Evolutionary conservation across 2,329 filamentous ascomycete species (phyloP).

Genomic region (Fusarium xylarioides): DNA sequence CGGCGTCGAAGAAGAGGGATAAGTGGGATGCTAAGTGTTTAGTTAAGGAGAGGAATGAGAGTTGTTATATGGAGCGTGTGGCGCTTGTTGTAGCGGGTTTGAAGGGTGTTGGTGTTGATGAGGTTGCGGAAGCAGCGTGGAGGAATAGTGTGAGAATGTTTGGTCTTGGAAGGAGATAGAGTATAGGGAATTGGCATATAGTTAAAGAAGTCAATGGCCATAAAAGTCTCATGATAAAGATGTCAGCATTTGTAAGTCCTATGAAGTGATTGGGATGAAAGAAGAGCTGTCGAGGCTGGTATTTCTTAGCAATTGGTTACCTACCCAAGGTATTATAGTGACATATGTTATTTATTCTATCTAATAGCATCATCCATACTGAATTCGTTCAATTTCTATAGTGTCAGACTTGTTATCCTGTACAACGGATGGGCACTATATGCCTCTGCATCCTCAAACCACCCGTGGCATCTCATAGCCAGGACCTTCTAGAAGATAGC

Average conservation of each 20-base stretch:
- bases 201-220: background rate
- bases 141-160: slow-evolving; percentile 48
- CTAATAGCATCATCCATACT: no score
- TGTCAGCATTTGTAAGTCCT: background rate
- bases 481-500: slow-evolving; percentile 28
- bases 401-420: no score
- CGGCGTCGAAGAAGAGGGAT: slow-evolving; percentile 57
- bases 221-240: background rate
- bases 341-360: no score
- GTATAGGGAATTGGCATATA: rapidly evolving
- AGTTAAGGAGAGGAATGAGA: slow-evolving; percentile 63
- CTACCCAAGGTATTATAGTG: rapidly evolving
- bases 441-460: background rate
- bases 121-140: slow-evolving; percentile 53
- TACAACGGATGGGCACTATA: background rate
- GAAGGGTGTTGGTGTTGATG: slow-evolving; percentile 53
- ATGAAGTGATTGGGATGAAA: background rate
- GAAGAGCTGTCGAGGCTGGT: rapidly evolving
- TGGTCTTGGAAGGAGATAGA: slow-evolving; percentile 36
- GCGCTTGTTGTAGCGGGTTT: slow-evolving; percentile 59
- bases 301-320: background rate
- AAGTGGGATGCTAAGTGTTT: slow-evolving; percentile 57
- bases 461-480: no score
- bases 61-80: slow-evolving; percentile 57
- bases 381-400: no score